Percentiles rank a stretch among this genome's conserved stretches.
These are phyloP conservation scores for Blastobotrys parvus DNA, from an alignment of 805 yeast species.

Conservation along the genomic window DNA sequence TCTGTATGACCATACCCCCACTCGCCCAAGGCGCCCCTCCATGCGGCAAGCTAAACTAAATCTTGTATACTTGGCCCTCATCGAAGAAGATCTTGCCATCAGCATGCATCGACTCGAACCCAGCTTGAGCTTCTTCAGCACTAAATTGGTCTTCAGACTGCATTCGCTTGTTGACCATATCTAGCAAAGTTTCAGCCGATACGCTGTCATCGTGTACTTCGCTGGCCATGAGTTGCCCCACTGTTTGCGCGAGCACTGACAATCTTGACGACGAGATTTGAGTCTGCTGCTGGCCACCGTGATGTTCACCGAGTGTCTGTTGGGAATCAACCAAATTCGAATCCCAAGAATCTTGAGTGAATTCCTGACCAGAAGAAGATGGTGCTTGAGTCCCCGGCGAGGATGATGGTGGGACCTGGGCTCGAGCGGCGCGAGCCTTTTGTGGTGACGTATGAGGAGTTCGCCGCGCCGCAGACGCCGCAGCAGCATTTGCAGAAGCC, in stretches of 20 bases:
- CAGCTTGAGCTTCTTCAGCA: conserved; percentile 31
- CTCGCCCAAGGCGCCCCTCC: too few relatives aligned
- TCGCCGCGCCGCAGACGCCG: background rate
- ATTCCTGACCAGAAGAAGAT: conserved; percentile 1
- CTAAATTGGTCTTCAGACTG: conserved; percentile 33
- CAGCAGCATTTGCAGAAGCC: background rate
- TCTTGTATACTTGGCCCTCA: conserved; percentile 27
- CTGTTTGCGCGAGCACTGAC: conserved; percentile 37
- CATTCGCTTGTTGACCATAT: conserved; percentile 36
- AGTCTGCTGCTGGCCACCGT: conserved; percentile 18
- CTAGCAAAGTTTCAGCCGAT: conserved; percentile 31
- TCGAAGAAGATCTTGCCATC: conserved; percentile 31
- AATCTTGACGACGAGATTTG: conserved; percentile 44
- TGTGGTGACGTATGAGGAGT: background rate
- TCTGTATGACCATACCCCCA: too few relatives aligned
- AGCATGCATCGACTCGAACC: conserved; percentile 29
- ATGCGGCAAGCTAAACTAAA: too few relatives aligned
- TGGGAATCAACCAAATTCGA: conserved; percentile 6
- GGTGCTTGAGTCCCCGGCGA: conserved; percentile 2
- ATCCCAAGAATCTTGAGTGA: conserved; percentile 17
- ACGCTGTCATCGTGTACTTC: conserved; percentile 39
- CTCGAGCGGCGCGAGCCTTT: background rate
- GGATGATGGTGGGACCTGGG: background rate
- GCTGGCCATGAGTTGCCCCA: conserved; percentile 40
- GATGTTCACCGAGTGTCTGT: background rate